Percentiles rank a stretch among this genome's conserved stretches.
Evolutionary conservation across 495 filamentous ascomycete genomes (phyloP).

Genomic region (Platismatia glauca): DNA sequence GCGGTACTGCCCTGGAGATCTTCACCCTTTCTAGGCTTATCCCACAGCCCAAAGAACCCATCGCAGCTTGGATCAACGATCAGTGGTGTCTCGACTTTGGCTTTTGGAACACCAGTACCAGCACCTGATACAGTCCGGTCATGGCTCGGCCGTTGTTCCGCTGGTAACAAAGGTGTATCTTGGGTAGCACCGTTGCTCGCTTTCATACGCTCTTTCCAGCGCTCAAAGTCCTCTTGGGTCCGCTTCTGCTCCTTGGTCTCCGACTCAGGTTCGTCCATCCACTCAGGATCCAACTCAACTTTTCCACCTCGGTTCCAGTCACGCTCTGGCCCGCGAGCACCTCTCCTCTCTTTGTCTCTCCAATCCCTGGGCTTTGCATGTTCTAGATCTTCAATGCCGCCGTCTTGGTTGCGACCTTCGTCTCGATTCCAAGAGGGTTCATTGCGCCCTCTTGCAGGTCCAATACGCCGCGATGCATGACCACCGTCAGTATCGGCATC

Average conservation of each 20-base stretch:
- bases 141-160: slow-evolving; percentile 19
- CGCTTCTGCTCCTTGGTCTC: slow-evolving; percentile 59
- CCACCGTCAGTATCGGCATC: slow-evolving; percentile 32
- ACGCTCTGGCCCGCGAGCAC: slow-evolving; percentile 50
- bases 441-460: slow-evolving; percentile 39
- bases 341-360: slow-evolving; percentile 48
- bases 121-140: slow-evolving; percentile 16
- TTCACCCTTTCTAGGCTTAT: slow-evolving; percentile 36
- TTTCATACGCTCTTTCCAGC: slow-evolving; percentile 92
- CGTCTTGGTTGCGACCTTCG: slow-evolving; percentile 43
- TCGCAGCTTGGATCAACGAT: slow-evolving; percentile 61
- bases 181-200: slow-evolving; percentile 32
- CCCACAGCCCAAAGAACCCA: slow-evolving; percentile 71
- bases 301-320: slow-evolving; percentile 48
- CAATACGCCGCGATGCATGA: slow-evolving; percentile 29
- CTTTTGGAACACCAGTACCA: slow-evolving; percentile 24
- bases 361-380: slow-evolving; percentile 50
- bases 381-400: slow-evolving; percentile 47
- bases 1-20: slow-evolving; percentile 24
- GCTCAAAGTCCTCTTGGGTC: slow-evolving; percentile 87
- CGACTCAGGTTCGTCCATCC: slow-evolving; percentile 65
- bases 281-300: slow-evolving; percentile 73
- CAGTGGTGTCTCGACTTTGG: slow-evolving; percentile 45
- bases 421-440: slow-evolving; percentile 52
- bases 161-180: slow-evolving; percentile 9